Percentiles rank a stretch among this genome's conserved stretches.
Conservation (phyloP, 2,329 filamentous ascomycete species). For the Aspergillus sp. region DNA sequence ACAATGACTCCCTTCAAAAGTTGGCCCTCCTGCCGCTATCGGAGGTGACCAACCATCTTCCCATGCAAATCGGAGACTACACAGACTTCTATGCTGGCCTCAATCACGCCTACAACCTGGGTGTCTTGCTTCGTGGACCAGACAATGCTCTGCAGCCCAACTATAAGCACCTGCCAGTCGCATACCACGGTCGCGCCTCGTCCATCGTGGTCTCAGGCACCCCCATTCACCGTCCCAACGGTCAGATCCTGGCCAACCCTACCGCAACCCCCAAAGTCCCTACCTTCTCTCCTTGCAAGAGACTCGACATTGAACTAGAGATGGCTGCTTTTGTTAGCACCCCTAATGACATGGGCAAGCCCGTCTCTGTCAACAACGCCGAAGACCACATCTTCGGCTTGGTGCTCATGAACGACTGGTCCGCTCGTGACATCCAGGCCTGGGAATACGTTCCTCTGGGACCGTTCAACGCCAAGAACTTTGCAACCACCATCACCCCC, state of each 20-base stretch:
- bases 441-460: slow-evolving; percentile 85
- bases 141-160: slow-evolving; percentile 76
- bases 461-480: slow-evolving; percentile 83
- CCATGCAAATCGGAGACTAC: slow-evolving; percentile 79
- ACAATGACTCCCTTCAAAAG: slow-evolving; percentile 60
- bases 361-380: slow-evolving; percentile 64
- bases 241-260: slow-evolving; percentile 71
- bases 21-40: slow-evolving; percentile 61
- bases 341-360: slow-evolving; percentile 64
- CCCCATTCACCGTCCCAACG: slow-evolving; percentile 69
- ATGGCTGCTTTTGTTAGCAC: slow-evolving; percentile 72
- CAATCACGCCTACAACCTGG: slow-evolving; percentile 75
- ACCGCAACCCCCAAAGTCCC: slow-evolving; percentile 63
- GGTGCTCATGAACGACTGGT: slow-evolving; percentile 87
- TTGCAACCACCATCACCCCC: slow-evolving; percentile 72
- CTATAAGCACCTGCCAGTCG: slow-evolving; percentile 78
- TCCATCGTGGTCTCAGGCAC: slow-evolving; percentile 75
- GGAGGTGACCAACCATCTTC: slow-evolving; percentile 66
- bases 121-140: slow-evolving; percentile 70
- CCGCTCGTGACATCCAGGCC: slow-evolving; percentile 75
- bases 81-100: slow-evolving; percentile 82
- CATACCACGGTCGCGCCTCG: slow-evolving; percentile 77
- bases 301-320: slow-evolving; percentile 79
- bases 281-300: slow-evolving; percentile 63
- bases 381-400: slow-evolving; percentile 74